Base-by-base conservation (phyloP, 495 filamentous ascomycete genomes). In the Penicillium subrubescens region DNA sequence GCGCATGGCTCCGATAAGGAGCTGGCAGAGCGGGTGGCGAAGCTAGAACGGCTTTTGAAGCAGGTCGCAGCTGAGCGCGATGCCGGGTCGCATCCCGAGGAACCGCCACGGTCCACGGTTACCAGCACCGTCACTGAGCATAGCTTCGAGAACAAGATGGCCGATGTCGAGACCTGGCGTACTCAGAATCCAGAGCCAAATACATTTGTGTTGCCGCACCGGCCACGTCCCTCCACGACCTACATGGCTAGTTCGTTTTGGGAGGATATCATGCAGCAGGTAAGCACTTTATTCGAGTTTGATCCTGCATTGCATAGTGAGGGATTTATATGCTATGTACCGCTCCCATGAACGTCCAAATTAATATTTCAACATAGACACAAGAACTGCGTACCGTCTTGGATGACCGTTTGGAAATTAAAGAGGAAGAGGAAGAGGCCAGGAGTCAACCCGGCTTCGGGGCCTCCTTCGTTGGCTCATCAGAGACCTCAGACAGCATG, bases 241-340 rank as follows among this genome's bases (percentile, higher is more conserved):
- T 74, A 76, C 27, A 48, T 75, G 44, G 73, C 56, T 21, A 69
- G 64, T 43, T 72, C 75, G 2, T 76, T 77, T 35, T 77, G 73
- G 75, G 75, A 74, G 23, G 70, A 76, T 59, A 70, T 76, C 14
- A 63, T 76, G 60, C 71, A 73, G 17, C 70, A 76, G 67, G 75
- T 77, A 63, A 61, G 69, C 52, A 23, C 21, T 57, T 34, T 14
- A 23, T 35, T 31, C 35, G 5, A 19, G 11, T 51, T 37, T 14
- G 15, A 52, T 15, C 23, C 27, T 7, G 17, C 48, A 15, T 27
- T 19, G 8, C 6, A 15, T 11, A 10, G 7, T 57, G 15, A n/a
- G 34, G 34, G 21, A 27, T 7, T 12, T 27, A 7, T 57, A 25
- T 39, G 25, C 21, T 29, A 1, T 41, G 19, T n/a, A n/a, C 21